Percentiles rank a stretch among this genome's conserved stretches.
These are phyloP conservation scores for Babesia divergens DNA, from an alignment of 169 alveolate genomes.

Conservation along the genomic window DNA sequence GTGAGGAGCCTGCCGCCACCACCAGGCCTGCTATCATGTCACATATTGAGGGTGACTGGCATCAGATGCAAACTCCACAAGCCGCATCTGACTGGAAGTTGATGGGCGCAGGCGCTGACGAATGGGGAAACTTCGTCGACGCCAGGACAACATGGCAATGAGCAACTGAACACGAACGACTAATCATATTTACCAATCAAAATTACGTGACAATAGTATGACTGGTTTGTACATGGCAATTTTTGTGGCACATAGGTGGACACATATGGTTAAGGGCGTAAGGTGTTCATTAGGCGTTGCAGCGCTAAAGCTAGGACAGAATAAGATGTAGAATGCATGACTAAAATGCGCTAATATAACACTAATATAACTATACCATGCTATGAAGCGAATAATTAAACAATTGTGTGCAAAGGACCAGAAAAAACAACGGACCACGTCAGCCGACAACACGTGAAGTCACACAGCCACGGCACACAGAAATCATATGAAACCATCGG, in stretches of 20 bases:
- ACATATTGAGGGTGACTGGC: conserved; percentile 48
- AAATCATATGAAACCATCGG: no score
- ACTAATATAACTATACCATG: no score
- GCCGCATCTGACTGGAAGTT: conserved; percentile 63
- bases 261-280: no score
- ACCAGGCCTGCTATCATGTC: conserved; percentile 21
- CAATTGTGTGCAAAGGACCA: neutral
- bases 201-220: neutral
- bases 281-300: no score
- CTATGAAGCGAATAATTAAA: no score
- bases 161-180: neutral
- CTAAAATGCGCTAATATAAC: no score
- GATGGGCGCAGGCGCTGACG: conserved; percentile 60
- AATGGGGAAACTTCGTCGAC: conserved; percentile 67
- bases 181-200: neutral
- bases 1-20: conserved; percentile 27
- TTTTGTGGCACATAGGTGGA: no score
- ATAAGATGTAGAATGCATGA: no score
- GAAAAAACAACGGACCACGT: neutral
- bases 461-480: no score
- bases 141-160: conserved; percentile 60
- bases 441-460: neutral
- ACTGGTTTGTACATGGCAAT: no score
- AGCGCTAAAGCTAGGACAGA: no score
- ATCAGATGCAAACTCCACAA: conserved; percentile 29